These are phyloP conservation scores for Sclerospora graminicola DNA, from an alignment of 352 stramenopile species.

Conservation along the genomic window DNA sequence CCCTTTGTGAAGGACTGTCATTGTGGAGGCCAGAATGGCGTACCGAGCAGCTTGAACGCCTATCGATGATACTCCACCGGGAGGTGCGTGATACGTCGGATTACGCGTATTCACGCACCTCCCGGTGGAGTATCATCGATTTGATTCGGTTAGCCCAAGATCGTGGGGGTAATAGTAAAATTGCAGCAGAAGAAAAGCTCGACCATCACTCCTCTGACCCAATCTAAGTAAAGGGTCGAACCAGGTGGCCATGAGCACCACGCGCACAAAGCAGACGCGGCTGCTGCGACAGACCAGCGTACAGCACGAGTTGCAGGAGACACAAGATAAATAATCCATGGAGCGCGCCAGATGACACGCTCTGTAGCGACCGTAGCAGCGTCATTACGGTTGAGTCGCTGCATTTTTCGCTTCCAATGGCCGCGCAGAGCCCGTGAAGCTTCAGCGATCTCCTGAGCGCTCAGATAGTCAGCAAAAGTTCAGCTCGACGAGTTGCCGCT, in stretches of 20 bases:
- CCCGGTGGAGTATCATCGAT: no score
- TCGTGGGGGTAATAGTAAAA: no score
- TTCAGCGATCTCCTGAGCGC: conserved; percentile 52
- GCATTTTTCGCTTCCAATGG: conserved; percentile 47
- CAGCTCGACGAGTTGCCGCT: not conserved
- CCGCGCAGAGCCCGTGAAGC: conserved; percentile 60
- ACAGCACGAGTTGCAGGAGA: conserved; percentile 70
- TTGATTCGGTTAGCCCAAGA: no score
- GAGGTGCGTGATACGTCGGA: no score
- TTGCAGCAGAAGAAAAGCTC: conserved; percentile 3
- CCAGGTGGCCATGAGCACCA: conserved; percentile 8
- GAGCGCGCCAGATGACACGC: conserved; percentile 58
- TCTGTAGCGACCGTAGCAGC: conserved; percentile 66
- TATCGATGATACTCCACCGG: no score
- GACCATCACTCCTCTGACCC: conserved; percentile 19
- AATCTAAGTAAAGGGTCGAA: conserved; percentile 2
- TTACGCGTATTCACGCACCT: no score
- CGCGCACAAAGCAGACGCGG: conserved; percentile 22
- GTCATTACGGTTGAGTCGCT: conserved; percentile 71
- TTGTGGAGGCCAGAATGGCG: no score
- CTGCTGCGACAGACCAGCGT: conserved; percentile 62
- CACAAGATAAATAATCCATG: conserved; percentile 58
- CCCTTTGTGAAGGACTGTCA: no score
- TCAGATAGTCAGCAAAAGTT: conserved; percentile 22
- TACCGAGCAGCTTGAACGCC: no score